phyloP scores from a whole-genome alignment of 371 early-diverging fungal species.

The Lichtheimia corymbifera region DNA sequence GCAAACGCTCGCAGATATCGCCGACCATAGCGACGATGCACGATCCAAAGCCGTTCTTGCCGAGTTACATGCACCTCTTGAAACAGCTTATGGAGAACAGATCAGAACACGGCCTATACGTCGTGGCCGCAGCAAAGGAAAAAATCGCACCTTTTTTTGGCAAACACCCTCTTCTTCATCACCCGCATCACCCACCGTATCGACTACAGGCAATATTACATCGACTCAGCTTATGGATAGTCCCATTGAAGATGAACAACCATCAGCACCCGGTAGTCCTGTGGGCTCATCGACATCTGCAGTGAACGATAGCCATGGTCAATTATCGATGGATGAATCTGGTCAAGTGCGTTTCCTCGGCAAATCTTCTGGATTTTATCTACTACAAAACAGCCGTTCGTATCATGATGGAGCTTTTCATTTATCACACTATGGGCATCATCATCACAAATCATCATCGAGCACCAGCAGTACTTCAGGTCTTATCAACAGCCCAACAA shows the following conservation, averaged over 20 bases:
- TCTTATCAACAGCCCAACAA: too few relatives aligned
- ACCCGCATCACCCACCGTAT: neutral
- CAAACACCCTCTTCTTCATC: neutral
- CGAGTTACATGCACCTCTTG: slow-evolving; percentile 58
- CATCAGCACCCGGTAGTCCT: neutral
- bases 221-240: slow-evolving; percentile 7
- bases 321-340: slow-evolving; percentile 48
- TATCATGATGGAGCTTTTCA: slow-evolving; percentile 50
- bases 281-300: slow-evolving; percentile 1
- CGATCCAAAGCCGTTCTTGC: slow-evolving; percentile 51
- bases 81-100: slow-evolving; percentile 44
- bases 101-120: slow-evolving; percentile 46
- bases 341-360: slow-evolving; percentile 50
- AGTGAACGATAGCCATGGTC: slow-evolving; percentile 33
- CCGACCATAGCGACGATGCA: slow-evolving; percentile 53
- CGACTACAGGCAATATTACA: neutral
- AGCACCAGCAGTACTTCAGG: too few relatives aligned
- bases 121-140: slow-evolving; percentile 28
- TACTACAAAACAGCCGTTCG: slow-evolving; percentile 42
- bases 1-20: slow-evolving; percentile 52
- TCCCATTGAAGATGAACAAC: slow-evolving; percentile 6
- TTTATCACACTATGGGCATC: slow-evolving; percentile 18
- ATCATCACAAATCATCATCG: too few relatives aligned
- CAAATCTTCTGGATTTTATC: slow-evolving; percentile 49
- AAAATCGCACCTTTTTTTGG: slow-evolving; percentile 24